Percentiles rank a stretch among this genome's conserved stretches.
phyloP scores from a whole-genome alignment of 495 filamentous ascomycete genomes.

The Pyronema domesticum region DNA sequence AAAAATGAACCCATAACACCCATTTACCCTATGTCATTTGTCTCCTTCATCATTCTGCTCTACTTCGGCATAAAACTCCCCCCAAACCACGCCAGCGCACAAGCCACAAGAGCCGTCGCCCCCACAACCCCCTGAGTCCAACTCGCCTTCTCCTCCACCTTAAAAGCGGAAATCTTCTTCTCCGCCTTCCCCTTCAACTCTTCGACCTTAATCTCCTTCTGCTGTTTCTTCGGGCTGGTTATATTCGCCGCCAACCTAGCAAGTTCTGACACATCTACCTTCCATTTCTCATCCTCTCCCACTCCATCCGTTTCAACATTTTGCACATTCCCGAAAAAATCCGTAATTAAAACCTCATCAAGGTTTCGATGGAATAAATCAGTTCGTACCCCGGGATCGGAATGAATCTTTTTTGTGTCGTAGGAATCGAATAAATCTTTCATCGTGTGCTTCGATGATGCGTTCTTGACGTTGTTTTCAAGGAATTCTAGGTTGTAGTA shows the following conservation, averaged over 20 bases:
- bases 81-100: conserved; percentile 23
- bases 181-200: conserved; percentile 6
- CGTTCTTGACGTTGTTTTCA: conserved; percentile 70
- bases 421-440: conserved; percentile 93
- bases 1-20: conserved; percentile 4
- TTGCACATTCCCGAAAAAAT: conserved; percentile 97
- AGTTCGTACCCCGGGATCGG: conserved; percentile 76
- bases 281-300: conserved; percentile 38
- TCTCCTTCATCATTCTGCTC: background rate
- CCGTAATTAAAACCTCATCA: conserved; percentile 45
- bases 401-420: conserved; percentile 86
- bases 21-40: background rate
- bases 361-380: conserved; percentile 65
- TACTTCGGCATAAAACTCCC: conserved; percentile 4
- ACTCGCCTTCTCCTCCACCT: conserved; percentile 16
- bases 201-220: background rate
- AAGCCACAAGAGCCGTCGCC: conserved; percentile 14
- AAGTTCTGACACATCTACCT: conserved; percentile 53
- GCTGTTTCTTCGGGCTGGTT: conserved; percentile 6
- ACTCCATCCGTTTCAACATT: conserved; percentile 70
- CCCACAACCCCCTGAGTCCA: conserved; percentile 23
- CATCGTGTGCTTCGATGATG: conserved; percentile 64
- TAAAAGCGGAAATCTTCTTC: conserved; percentile 16
- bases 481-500: conserved; percentile 98
- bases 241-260: conserved; percentile 27